phyloP scores from a whole-genome alignment of 192 early-diverging fungal species.

The Spizellomyces punctatus region DNA sequence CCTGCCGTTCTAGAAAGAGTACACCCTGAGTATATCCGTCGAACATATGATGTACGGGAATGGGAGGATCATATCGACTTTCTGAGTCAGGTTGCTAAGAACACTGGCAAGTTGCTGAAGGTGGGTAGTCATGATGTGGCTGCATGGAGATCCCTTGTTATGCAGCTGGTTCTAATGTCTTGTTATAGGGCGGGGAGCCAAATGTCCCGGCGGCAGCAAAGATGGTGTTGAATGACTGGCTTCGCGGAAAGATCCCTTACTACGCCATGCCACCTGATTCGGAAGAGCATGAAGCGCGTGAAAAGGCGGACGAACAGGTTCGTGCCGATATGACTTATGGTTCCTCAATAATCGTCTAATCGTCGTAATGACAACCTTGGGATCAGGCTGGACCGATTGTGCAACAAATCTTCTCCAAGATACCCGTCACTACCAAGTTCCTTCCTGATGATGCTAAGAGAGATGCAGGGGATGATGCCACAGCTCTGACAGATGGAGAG shows the following conservation, averaged over 20 bases:
- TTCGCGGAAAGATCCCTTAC: conserved; percentile 96
- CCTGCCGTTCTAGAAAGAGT: conserved; percentile 79
- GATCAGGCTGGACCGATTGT: conserved; percentile 52
- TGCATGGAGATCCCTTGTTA: background rate
- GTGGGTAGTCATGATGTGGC: conserved; percentile 19
- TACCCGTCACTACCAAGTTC: conserved; percentile 83
- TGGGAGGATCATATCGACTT: conserved; percentile 93
- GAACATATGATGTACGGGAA: conserved; percentile 85
- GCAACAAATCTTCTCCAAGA: conserved; percentile 90
- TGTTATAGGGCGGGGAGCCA: conserved; percentile 84
- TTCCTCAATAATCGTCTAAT: background rate
- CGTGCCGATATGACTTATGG: conserved; percentile 5
- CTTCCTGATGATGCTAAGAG: conserved; percentile 77
- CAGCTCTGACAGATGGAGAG: conserved; percentile 39
- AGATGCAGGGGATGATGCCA: conserved; percentile 44
- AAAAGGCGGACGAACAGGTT: background rate
- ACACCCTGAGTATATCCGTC: conserved; percentile 85
- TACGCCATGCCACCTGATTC: conserved; percentile 79
- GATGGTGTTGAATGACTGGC: conserved; percentile 99
- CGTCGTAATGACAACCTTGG: conserved; percentile 6
- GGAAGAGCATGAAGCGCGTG: conserved; percentile 39
- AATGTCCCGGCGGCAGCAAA: conserved; percentile 88
- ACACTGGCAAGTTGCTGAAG: conserved; percentile 87
- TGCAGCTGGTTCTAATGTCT: background rate
- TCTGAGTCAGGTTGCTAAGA: conserved; percentile 82